Evolutionary conservation across 1,284 basidiomycete genomes (phyloP).

Genomic region (Gomphus sp.): DNA sequence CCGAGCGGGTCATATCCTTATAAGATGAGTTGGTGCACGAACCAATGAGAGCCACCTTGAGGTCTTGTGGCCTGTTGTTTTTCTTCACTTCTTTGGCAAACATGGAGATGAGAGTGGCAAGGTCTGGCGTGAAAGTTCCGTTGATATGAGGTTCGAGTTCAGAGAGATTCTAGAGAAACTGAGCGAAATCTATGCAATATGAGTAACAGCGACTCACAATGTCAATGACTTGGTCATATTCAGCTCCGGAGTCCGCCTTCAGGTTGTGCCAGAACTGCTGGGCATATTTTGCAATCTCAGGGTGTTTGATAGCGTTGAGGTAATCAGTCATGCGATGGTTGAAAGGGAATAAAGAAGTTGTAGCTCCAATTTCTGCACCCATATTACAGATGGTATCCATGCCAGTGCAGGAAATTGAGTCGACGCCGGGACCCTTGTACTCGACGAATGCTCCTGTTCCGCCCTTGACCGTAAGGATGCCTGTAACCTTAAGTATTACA

Average conservation of each 20-base stretch:
- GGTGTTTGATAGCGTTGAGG: slow-evolving; percentile 88
- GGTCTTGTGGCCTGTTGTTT: slow-evolving; percentile 94
- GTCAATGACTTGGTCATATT: slow-evolving; percentile 93
- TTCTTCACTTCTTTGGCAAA: slow-evolving; percentile 89
- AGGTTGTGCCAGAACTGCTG: slow-evolving; percentile 89
- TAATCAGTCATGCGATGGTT: slow-evolving; percentile 93
- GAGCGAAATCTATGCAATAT: not conserved
- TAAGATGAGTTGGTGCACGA: slow-evolving; percentile 99
- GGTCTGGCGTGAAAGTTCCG: slow-evolving; percentile 96
- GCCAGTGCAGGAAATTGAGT: slow-evolving; percentile 95
- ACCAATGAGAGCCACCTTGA: slow-evolving; percentile 96
- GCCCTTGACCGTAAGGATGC: slow-evolving; percentile 96
- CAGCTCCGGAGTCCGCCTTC: slow-evolving; percentile 78
- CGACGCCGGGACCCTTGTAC: slow-evolving; percentile 90
- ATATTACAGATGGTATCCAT: slow-evolving; percentile 99
- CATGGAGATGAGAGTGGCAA: slow-evolving; percentile 94
- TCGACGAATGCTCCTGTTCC: slow-evolving; percentile 97
- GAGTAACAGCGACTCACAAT: slow-evolving; percentile 49
- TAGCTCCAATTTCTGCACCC: slow-evolving; percentile 99
- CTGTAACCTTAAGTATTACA: slow-evolving; percentile 95
- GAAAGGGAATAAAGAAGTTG: slow-evolving; percentile 98
- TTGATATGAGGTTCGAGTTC: slow-evolving; percentile 99
- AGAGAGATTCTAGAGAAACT: slow-evolving; percentile 65
- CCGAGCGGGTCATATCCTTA: slow-evolving; percentile 98
- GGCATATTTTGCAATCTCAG: slow-evolving; percentile 86